Evolutionary conservation across 2,329 filamentous ascomycete genomes (phyloP), one percentile per base, ranked within the genome.

Genomic region (Colletotrichum sp.): DNA sequence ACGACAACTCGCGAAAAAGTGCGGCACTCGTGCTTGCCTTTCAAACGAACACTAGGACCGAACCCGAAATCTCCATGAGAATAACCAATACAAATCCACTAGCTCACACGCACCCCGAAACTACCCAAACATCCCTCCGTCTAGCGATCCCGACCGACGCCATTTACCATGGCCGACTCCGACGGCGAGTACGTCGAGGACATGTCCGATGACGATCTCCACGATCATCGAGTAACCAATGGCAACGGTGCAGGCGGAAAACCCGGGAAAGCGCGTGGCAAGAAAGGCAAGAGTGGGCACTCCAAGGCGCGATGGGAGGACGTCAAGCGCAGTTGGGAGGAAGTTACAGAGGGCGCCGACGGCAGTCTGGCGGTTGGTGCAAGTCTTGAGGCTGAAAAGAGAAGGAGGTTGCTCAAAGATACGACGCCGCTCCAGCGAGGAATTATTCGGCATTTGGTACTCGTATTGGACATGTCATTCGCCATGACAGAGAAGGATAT

Each of bases 401-500:
- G 96, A 75, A 86, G 85, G 79, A 95, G 96, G 80, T 87, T 98
- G 77, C 89, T 98, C 77, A 94, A 95, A 84, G 97, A 99, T 83
- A 98, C 97, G 32, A 98, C 96, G 64, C 97, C 97, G 15, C 88
- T 99, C 71, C 97, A 99, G 86, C 92, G 97, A 80, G 97, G 97
- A 77, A 99, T 99, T 81, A 99, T 99, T 85, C 93, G 97, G n/a
- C 96, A 99, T 85, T 87, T 98, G 66, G 93, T 98, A 72, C 89
- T 99, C 27, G 93, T 98, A 52, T 87, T 99, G 39, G 97, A 99
- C 84, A 93, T 98, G 85, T 98, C 95, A 27, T 94, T 95, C 78
- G 95, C 96, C 67, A 99, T 99, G 97, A 86, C 92, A 7, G 96
- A 98, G 85, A 98, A 98, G 85, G 97, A 99, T 82, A 90, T 98